A percentile compares a stretch with the other conserved stretches of the same genome.
phyloP scores from a whole-genome alignment of 352 stramenopile species.

The Phytophthora sp. region DNA sequence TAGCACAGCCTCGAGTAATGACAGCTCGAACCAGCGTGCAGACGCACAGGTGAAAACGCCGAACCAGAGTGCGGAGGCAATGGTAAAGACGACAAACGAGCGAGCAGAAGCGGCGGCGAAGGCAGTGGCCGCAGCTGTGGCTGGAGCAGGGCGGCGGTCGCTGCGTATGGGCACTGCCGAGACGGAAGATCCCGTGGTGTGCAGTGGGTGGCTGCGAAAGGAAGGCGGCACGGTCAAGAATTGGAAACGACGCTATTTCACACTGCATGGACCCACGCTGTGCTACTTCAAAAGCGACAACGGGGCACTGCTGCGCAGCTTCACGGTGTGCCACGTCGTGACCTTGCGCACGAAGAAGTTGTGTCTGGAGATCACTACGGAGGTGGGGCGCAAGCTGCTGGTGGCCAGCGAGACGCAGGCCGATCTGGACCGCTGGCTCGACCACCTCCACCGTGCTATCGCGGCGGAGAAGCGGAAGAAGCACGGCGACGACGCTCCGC shows the following conservation, averaged over 20 bases:
- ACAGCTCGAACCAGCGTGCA: slow-evolving; percentile 6
- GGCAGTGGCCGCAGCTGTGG: slow-evolving; percentile 32
- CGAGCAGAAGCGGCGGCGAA: slow-evolving; percentile 35
- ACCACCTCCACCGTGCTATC: slow-evolving; percentile 63
- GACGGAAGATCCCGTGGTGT: slow-evolving; percentile 53
- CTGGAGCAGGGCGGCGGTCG: slow-evolving; percentile 22
- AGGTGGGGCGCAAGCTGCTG: slow-evolving; percentile 74
- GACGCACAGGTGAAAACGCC: not conserved
- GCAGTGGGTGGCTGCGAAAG: slow-evolving; percentile 81
- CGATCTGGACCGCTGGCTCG: slow-evolving; percentile 75
- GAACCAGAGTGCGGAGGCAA: slow-evolving; percentile 5
- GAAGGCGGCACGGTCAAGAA: slow-evolving; percentile 84
- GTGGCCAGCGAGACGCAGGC: slow-evolving; percentile 71
- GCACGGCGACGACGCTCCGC: slow-evolving; percentile 6
- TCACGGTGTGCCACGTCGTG: slow-evolving; percentile 75
- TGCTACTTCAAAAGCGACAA: slow-evolving; percentile 89
- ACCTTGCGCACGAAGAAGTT: slow-evolving; percentile 68
- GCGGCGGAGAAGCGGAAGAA: slow-evolving; percentile 53
- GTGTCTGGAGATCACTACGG: slow-evolving; percentile 79
- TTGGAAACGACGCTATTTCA: slow-evolving; percentile 88
- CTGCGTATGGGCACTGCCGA: slow-evolving; percentile 28
- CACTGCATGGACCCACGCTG: slow-evolving; percentile 71
- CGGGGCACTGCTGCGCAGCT: slow-evolving; percentile 63
- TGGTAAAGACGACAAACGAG: slow-evolving; percentile 23
- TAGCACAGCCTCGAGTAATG: slow-evolving; percentile 23